Base-by-base conservation (phyloP, 2,329 filamentous ascomycete species). In the Setomelanomma holmii region DNA sequence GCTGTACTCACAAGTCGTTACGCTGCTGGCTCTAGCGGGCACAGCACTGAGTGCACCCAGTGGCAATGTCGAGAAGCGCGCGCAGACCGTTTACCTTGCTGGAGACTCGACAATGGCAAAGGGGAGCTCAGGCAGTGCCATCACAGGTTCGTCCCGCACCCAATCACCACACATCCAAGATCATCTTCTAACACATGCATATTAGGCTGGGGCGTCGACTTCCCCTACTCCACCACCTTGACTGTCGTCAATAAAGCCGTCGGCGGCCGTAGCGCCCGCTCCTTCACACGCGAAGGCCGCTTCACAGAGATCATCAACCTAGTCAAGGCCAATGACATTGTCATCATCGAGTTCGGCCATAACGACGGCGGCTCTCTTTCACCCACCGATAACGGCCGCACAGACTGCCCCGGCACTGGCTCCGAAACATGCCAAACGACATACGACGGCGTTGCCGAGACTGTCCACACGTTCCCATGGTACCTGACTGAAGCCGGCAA, bases 331-430 rank as follows among this genome's bases (percentile, higher is more conserved):
- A 85, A 84, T 24, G 87, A 90, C 71, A 86, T 84, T 71, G 86
- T 89, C 1, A 78, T 89, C 46, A 88, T 90, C 46, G 87, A 89
- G 63, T 89, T 90, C 63, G 87, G 88, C 0, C 87, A 90, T 76
- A 90, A 90, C 62, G 88, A 90, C 60, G 87, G 86, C 19, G 86
- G 86, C 1, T 80, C 80, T 0, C 75, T 86, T 1, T 73, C 68
- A 2, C 71, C 69, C 1, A 72, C 66, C 1, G 87, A 89, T 69
- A 88, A 89, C 60, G 83, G 83, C 1, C 80, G 86, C 12, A 83
- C 81, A 1, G 85, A 84, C 60, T 89, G 87, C 51, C 67, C 75
- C 2, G 84, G 84, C 2, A 74, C 78, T 0, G 84, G 83, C 12
- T 66, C 67, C 6, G 79, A 87, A 65, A 82, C 79, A 1, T 86